These are phyloP conservation scores for Dinochytrium kinnereticum DNA, from an alignment of 371 early-diverging fungal genomes.

Conservation along the genomic window DNA sequence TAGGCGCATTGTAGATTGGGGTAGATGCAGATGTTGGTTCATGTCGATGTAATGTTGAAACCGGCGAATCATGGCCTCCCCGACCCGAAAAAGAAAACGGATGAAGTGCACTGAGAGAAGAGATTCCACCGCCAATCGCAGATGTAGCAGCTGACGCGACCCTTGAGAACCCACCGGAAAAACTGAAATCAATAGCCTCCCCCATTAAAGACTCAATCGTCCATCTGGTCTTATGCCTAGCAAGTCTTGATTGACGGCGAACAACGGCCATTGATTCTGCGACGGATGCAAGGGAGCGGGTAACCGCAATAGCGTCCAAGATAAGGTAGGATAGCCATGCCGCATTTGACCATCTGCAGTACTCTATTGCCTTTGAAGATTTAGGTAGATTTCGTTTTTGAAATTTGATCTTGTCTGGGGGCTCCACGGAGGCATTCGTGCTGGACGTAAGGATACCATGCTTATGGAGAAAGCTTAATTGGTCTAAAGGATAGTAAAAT, in stretches of 20 bases:
- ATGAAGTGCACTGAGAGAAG: background rate
- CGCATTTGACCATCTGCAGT: constrained; percentile 1
- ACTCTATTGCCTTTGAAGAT: background rate
- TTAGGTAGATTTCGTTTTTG: too few relatives aligned
- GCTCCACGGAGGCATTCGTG: background rate
- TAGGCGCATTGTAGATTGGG: background rate
- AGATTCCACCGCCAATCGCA: constrained; percentile 9
- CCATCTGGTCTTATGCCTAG: background rate
- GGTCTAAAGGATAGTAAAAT: constrained; percentile 22
- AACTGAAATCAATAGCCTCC: constrained; percentile 2
- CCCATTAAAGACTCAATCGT: constrained; percentile 4
- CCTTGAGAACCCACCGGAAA: background rate
- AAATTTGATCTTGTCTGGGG: too few relatives aligned
- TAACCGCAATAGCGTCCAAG: constrained; percentile 7
- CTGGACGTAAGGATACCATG: background rate
- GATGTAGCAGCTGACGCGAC: constrained; percentile 1
- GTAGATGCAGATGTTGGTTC: background rate
- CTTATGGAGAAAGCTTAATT: constrained; percentile 8
- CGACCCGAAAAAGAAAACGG: too few relatives aligned
- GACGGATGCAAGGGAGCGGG: background rate
- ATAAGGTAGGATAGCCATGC: constrained; percentile 23
- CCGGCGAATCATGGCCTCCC: background rate
- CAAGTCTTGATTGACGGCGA: constrained; percentile 2
- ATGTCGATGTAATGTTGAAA: background rate
- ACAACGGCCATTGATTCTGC: constrained; percentile 10